Conservation (phyloP, 495 filamentous ascomycete genomes). For the Podospora australis region DNA sequence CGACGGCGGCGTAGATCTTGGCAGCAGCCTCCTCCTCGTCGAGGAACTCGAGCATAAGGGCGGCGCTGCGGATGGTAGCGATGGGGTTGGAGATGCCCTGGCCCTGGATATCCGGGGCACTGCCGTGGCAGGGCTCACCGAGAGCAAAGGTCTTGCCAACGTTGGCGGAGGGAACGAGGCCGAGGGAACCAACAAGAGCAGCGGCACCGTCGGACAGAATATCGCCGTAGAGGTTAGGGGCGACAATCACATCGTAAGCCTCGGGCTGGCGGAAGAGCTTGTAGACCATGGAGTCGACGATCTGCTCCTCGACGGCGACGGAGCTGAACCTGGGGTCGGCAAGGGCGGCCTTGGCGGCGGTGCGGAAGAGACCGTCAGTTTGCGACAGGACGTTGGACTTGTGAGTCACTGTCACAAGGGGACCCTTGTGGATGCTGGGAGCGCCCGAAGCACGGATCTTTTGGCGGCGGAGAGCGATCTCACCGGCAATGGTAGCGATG, state of each 20-base stretch:
- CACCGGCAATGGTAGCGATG: conserved; percentile 88
- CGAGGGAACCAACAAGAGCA: conserved; percentile 87
- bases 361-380: conserved; percentile 93
- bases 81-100: conserved; percentile 91
- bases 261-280: conserved; percentile 95
- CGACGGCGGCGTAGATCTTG: conserved; percentile 84
- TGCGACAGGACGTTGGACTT: conserved; percentile 96
- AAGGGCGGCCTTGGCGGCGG: conserved; percentile 66
- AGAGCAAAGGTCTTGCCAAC: conserved; percentile 94
- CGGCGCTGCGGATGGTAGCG: conserved; percentile 85
- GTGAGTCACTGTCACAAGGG: conserved; percentile 93
- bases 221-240: conserved; percentile 96
- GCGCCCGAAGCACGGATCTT: conserved; percentile 54
- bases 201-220: conserved; percentile 94
- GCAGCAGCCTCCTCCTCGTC: conserved; percentile 78
- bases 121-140: conserved; percentile 96
- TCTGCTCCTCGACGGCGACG: conserved; percentile 87
- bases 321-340: conserved; percentile 51
- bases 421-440: conserved; percentile 53
- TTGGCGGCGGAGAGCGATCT: conserved; percentile 84
- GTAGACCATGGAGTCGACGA: conserved; percentile 98
- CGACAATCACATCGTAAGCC: conserved; percentile 95
- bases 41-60: conserved; percentile 93
- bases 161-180: conserved; percentile 92
- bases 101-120: conserved; percentile 92